A percentile compares a stretch with the other conserved stretches of the same genome.
phyloP scores from a whole-genome alignment of 1,284 basidiomycete species.

The Cutaneotrichosporon spelunceum region DNA sequence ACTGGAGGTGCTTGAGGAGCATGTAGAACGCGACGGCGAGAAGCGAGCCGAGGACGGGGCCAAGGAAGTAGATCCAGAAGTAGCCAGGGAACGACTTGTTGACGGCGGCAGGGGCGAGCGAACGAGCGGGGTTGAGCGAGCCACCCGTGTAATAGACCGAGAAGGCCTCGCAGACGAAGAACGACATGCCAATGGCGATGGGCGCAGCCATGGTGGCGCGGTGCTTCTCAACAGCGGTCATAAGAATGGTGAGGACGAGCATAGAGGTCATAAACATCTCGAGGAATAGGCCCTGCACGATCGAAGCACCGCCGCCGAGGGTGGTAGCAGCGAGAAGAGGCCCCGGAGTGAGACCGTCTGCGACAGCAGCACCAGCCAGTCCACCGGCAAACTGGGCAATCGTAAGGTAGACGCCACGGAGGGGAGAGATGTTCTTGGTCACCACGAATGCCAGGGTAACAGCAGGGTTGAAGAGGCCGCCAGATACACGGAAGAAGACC shows the following conservation, averaged over 20 bases:
- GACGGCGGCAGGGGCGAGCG: constrained; percentile 51
- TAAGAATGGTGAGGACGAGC: constrained; percentile 51
- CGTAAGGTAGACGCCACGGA: constrained; percentile 49
- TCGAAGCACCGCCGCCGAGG: constrained; percentile 42
- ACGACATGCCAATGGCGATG: constrained; percentile 55
- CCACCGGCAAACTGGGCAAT: constrained; percentile 53
- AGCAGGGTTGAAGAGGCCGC: constrained; percentile 54
- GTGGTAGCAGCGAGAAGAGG: constrained; percentile 46
- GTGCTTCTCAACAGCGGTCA: constrained; percentile 56
- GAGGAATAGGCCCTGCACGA: constrained; percentile 45
- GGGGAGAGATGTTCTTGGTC: constrained; percentile 50
- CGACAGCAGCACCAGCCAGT: constrained; percentile 53
- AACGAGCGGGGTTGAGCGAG: constrained; percentile 49
- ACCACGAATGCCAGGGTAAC: constrained; percentile 53
- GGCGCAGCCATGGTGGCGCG: constrained; percentile 56
- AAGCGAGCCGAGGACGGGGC: constrained; percentile 42
- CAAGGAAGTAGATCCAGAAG: constrained; percentile 52
- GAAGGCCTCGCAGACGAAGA: constrained; percentile 54
- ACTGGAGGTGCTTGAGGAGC: constrained; percentile 37
- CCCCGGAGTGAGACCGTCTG: constrained; percentile 50
- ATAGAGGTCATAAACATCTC: constrained; percentile 54
- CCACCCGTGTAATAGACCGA: constrained; percentile 52
- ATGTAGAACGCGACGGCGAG: constrained; percentile 51
- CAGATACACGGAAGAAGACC: constrained; percentile 54
- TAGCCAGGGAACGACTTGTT: constrained; percentile 37